Evolutionary conservation across 495 filamentous ascomycete genomes (phyloP), one percentile per base, ranked within the genome.

Genomic region (Neurospora discreta): DNA sequence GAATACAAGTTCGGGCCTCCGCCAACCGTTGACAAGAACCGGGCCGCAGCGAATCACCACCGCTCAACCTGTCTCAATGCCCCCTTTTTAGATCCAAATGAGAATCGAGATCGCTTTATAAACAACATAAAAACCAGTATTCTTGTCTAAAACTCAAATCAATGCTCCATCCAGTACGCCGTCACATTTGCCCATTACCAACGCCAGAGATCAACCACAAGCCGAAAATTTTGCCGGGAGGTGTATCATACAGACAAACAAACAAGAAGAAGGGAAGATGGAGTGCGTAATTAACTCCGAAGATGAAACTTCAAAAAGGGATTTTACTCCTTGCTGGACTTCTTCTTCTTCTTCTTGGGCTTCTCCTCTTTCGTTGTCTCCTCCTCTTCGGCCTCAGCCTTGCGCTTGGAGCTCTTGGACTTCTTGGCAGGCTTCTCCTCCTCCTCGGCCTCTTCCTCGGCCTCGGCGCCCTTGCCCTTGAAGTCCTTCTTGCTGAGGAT

Each of bases 401-500:
- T 82, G 74, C 83, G 78, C 82, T 85, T 84, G 69, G 79, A 79
- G 79, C 80, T 80, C 77, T 81, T 80, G 72, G 75, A 26, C 78
- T 80, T 79, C 78, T 80, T 79, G 52, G 71, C 77, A 6, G 75
- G 74, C 7, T 75, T 75, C 72, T 75, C 72, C 36, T 74, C 70
- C 40, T 89, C 89, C 79, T 86, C 87, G 70, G 83, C 72, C 36
- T 74, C 70, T 39, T 89, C 89, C 79, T 86, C 87, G 72, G 82
- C 82, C 40, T 85, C 85, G 77, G 86, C 86, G 68, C 82, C 82
- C 33, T 83, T 83, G 77, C 87, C 88, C 87, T 88, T 89, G 69
- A 74, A 68, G 42, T 89, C 89, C 82, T 92, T 92, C 85, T 91
- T 91, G 80, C 85, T 89, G 69, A 89, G 73, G 6, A 88, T 73